Percentiles rank a stretch among this genome's conserved stretches.
phyloP scores from a whole-genome alignment of 2,329 filamentous ascomycete genomes.

The Aspergillus chevalieri region DNA sequence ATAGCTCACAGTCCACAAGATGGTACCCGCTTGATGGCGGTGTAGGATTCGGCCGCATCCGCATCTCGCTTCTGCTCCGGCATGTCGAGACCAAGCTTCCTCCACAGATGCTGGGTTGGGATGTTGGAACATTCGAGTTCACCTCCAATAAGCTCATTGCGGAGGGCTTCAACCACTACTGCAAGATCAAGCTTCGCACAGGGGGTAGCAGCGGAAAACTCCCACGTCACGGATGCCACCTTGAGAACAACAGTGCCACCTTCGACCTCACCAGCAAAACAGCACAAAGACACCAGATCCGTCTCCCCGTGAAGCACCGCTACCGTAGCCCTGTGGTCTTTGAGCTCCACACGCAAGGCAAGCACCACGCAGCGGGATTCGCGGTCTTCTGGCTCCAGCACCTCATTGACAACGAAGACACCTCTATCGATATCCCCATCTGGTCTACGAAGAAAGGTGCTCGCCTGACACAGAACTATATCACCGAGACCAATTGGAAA shows the following conservation, averaged over 20 bases:
- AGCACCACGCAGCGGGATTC: conserved; percentile 66
- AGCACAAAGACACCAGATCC: conserved; percentile 51
- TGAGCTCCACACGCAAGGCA: conserved; percentile 68
- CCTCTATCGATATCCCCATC: conserved; percentile 77
- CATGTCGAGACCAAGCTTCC: conserved; percentile 81
- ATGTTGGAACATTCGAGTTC: conserved; percentile 92
- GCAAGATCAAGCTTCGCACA: conserved; percentile 72
- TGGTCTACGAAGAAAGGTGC: conserved; percentile 73
- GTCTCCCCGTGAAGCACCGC: conserved; percentile 81
- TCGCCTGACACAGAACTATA: conserved; percentile 84
- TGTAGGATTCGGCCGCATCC: conserved; percentile 81
- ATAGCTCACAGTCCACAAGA: conserved; percentile 74
- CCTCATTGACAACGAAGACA: conserved; percentile 71
- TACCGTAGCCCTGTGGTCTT: conserved; percentile 87
- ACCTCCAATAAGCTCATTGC: conserved; percentile 63
- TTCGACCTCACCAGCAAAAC: conserved; percentile 50
- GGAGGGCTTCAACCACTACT: conserved; percentile 53
- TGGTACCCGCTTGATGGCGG: conserved; percentile 98
- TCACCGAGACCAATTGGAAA: conserved; percentile 69
- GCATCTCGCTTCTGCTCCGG: conserved; percentile 84
- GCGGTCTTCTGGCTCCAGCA: conserved; percentile 82
- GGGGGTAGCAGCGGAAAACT: conserved; percentile 74
- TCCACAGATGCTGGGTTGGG: conserved; percentile 83
- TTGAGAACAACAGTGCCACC: conserved; percentile 54
- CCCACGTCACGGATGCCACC: conserved; percentile 55